Evolutionary conservation across 768 basidiomycete species (phyloP).

Genomic region (Pholiota microspora): DNA sequence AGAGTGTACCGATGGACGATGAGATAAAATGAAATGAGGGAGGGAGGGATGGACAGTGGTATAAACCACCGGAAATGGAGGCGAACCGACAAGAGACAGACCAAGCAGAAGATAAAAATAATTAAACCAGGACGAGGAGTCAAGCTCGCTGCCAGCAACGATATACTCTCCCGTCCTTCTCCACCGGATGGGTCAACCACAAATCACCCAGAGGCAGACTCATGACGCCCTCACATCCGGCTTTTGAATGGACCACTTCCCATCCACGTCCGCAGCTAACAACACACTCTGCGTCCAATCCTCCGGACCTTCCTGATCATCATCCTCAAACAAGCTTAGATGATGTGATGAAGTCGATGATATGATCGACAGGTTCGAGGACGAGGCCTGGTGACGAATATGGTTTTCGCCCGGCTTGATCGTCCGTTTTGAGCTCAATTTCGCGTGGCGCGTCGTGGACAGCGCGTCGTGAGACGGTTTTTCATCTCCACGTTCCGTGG

Average conservation of each 20-base stretch:
- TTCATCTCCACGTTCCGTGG: not conserved
- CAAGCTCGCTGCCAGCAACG: constrained; percentile 3
- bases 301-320: constrained; percentile 40
- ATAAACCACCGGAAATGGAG: not conserved
- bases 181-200: not conserved
- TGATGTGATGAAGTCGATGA: constrained; percentile 44
- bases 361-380: constrained; percentile 17
- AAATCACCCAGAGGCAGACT: not conserved
- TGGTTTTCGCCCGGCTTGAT: constrained; percentile 15
- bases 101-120: constrained; percentile 10
- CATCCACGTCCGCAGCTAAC: constrained; percentile 56
- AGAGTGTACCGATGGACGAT: not conserved
- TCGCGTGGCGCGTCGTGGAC: not conserved
- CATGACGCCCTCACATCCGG: not conserved
- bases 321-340: constrained; percentile 43
- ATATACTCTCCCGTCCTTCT: not conserved
- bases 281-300: constrained; percentile 78
- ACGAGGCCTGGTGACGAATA: constrained; percentile 12
- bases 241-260: constrained; percentile 8
- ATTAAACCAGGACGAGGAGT: not conserved
- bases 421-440: constrained; percentile 5
- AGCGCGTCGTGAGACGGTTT: not conserved
- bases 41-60: not conserved
- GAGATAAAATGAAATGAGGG: not conserved
- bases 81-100: not conserved